Evolutionary conservation across 2,329 filamentous ascomycete species (phyloP).

Genomic region (Bertia moriformis): DNA sequence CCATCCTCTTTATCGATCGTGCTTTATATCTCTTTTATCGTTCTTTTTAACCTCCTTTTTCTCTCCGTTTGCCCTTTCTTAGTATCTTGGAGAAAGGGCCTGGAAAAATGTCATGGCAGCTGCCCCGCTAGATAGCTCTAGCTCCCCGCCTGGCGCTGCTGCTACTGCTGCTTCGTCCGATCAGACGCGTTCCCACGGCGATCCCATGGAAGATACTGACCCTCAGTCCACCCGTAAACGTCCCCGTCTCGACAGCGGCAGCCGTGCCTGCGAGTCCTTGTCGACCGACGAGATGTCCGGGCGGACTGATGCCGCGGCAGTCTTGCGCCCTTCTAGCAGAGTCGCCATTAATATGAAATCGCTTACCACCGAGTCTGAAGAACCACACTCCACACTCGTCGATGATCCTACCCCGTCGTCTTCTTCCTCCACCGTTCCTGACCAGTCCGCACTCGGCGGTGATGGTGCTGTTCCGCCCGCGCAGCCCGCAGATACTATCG

Average conservation of each 20-base stretch:
- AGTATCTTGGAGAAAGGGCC: not conserved
- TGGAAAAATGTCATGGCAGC: slow-evolving; percentile 25
- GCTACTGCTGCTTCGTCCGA: slow-evolving; percentile 9
- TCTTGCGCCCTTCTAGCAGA: not conserved
- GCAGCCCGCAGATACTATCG: slow-evolving; percentile 6
- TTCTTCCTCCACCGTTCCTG: not conserved
- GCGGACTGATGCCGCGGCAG: not conserved
- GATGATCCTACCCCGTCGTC: not conserved
- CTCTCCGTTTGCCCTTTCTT: not conserved
- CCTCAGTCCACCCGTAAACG: slow-evolving; percentile 19
- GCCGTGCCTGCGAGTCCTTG: slow-evolving; percentile 15
- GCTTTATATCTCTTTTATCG: no score
- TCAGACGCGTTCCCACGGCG: slow-evolving; percentile 11
- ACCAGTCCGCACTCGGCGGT: no score
- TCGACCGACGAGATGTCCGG: slow-evolving; percentile 11
- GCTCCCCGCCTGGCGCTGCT: slow-evolving; percentile 19
- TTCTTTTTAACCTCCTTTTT: no score
- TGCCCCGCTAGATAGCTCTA: slow-evolving; percentile 26
- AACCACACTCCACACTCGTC: not conserved
- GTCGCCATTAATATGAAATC: not conserved
- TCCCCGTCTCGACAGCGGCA: slow-evolving; percentile 27
- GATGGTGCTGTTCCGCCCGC: not conserved
- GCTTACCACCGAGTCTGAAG: not conserved
- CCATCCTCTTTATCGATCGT: no score
- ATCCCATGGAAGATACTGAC: slow-evolving; percentile 21